Percentiles rank a stretch among this genome's conserved stretches.
Conservation (phyloP, 345 rosid species). For the Conringia planisiliqua region DNA sequence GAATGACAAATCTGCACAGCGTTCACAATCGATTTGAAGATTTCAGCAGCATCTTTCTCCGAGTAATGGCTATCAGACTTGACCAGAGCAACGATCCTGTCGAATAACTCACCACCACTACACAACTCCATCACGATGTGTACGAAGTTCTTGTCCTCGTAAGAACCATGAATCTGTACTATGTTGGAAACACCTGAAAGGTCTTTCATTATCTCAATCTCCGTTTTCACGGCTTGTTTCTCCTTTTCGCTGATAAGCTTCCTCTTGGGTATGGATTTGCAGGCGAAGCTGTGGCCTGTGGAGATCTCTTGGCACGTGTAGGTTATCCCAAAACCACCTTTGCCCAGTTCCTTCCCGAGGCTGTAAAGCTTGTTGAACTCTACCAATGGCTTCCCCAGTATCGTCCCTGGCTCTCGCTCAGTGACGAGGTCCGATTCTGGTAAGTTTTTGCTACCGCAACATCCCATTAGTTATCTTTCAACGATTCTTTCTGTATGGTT, state of each 20-base stretch:
- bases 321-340: slow-evolving; percentile 64
- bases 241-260: slow-evolving; percentile 44
- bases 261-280: slow-evolving; percentile 1
- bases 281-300: slow-evolving; percentile 36
- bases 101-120: slow-evolving; percentile 71
- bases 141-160: slow-evolving; percentile 58
- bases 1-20: slow-evolving; percentile 68
- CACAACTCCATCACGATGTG: slow-evolving; percentile 36
- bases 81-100: background rate
- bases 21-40: slow-evolving; percentile 48
- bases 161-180: slow-evolving; percentile 55
- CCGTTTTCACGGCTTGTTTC: slow-evolving; percentile 54
- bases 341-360: slow-evolving; percentile 55
- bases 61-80: slow-evolving; percentile 46
- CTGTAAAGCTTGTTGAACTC: slow-evolving; percentile 33
- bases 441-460: no score
- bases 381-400: slow-evolving; percentile 49
- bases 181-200: slow-evolving; percentile 50
- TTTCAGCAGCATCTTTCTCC: slow-evolving; percentile 61
- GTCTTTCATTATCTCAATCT: slow-evolving; percentile 42
- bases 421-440: no score
- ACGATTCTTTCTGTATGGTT: no score
- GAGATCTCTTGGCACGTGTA: slow-evolving; percentile 62
- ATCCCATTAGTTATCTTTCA: no score
- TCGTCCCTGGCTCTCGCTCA: slow-evolving; percentile 16